A percentile compares a stretch with the other conserved stretches of the same genome.
phyloP scores from a whole-genome alignment of 2,329 filamentous ascomycete species.

The Trichophyton verrucosum region DNA sequence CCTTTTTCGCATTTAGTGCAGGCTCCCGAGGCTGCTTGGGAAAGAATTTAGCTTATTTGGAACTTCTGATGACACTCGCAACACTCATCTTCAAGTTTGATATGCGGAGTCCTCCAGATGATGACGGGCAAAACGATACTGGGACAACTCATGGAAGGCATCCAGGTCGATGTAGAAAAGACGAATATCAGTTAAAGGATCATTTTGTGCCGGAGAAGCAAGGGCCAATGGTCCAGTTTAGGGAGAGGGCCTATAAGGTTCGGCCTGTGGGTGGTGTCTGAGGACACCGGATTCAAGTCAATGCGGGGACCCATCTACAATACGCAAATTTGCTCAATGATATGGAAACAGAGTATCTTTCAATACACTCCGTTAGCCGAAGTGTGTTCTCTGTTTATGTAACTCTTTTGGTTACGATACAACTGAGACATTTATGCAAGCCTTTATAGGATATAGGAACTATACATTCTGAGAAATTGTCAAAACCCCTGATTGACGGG shows the following conservation, averaged over 20 bases:
- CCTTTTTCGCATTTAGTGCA: slow-evolving; percentile 25
- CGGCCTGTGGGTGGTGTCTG: neutral
- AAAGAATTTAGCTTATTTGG: slow-evolving; percentile 33
- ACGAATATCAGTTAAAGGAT: slow-evolving; percentile 8
- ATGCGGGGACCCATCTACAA: neutral
- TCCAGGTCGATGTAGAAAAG: slow-evolving; percentile 5
- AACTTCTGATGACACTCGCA: slow-evolving; percentile 30
- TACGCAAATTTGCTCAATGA: neutral
- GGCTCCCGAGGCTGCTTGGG: slow-evolving; percentile 33
- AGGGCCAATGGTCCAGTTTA: slow-evolving; percentile 23
- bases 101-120: slow-evolving; percentile 14
- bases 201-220: slow-evolving; percentile 16
- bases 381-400: neutral
- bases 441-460: neutral
- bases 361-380: neutral
- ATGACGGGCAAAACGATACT: neutral
- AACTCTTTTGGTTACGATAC: neutral
- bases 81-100: slow-evolving; percentile 30
- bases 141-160: neutral
- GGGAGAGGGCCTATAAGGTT: neutral
- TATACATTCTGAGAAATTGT: neutral
- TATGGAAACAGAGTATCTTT: neutral
- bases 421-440: neutral
- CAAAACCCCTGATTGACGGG: neutral
- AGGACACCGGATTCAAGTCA: neutral